Evolutionary conservation across 2,329 filamentous ascomycete species (phyloP), one percentile per base, ranked within the genome.

Genomic region (Penicillium psychrosexuale): DNA sequence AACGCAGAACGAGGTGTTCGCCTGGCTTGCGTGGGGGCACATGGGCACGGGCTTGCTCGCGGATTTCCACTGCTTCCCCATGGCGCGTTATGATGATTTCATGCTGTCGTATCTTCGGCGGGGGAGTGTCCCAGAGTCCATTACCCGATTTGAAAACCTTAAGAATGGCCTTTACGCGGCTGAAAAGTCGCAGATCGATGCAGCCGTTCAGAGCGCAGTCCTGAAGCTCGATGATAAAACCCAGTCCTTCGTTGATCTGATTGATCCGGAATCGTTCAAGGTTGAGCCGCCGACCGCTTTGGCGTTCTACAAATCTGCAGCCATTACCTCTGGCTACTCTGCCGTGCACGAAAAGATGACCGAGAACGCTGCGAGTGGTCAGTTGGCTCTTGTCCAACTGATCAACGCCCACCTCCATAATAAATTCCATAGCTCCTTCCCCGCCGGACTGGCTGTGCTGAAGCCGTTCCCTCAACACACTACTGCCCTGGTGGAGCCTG

Each of bases 11-110:
- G 90, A 95, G 59, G 67, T 97, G 31, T 86, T 90, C 79, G 82
- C 88, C 60, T 97, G 91, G 91, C 76, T 97, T 58, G 93, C 93
- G 0, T 99, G 93, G 92, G 90, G 90, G 51, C 86, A 88, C 56
- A 94, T 96, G 90, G 88, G 88, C 12, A 87, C 86, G 17, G 94
- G 94, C 1, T 76, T 97, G 34, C 79, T 97, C 45, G 82, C 88
- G 15, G 86, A 93, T 69, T 88, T 88, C 74, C 81, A 88, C n/a
- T 81, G 91, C 27, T 81, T 96, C 48, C 94, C 94, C 3, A 96
- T 97, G 89, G 89, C 84, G 0, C 71, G 84, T 17, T 83, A 85
- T 62, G 84, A 92, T 57, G 90, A 96, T 66, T 72, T 82, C 2
- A 78, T 93, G 55, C 76, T 97, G 38, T 74, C 80, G 0, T 90